These are phyloP conservation scores for Pinus taeda DNA, from an alignment of 75 land plant species.

Conservation along the genomic window DNA sequence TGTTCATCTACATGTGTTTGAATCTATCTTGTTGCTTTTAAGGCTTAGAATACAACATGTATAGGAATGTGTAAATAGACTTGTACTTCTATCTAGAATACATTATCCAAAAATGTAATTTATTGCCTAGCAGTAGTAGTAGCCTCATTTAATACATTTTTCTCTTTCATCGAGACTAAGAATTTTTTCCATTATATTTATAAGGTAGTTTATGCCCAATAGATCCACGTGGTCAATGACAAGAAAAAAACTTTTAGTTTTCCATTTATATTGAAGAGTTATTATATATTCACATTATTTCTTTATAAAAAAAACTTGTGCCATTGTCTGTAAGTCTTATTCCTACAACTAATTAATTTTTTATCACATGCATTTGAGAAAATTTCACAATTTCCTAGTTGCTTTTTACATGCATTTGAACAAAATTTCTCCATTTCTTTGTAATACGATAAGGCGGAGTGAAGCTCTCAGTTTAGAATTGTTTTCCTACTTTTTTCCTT, in stretches of 20 bases:
- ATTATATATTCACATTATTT: too few relatives aligned
- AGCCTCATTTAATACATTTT: background rate
- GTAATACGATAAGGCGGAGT: too few relatives aligned
- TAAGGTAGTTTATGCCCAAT: background rate
- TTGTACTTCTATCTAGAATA: too few relatives aligned
- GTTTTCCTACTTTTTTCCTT: background rate
- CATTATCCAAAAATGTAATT: too few relatives aligned
- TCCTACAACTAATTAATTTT: background rate
- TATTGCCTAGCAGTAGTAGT: too few relatives aligned
- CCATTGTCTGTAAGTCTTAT: background rate
- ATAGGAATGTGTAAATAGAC: too few relatives aligned
- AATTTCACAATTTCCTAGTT: too few relatives aligned
- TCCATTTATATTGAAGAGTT: background rate
- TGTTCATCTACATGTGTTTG: too few relatives aligned
- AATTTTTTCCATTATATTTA: background rate
- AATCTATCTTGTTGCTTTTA: too few relatives aligned
- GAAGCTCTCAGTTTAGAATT: background rate
- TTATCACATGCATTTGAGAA: background rate
- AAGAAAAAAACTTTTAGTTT: background rate
- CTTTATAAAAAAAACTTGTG: too few relatives aligned
- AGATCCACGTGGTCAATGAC: background rate
- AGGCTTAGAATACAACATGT: too few relatives aligned
- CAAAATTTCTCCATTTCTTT: background rate
- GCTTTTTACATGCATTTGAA: too few relatives aligned
- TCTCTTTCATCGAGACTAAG: background rate